phyloP scores from a whole-genome alignment of 208 protist genomes.

The Leishmania aethiopica region DNA sequence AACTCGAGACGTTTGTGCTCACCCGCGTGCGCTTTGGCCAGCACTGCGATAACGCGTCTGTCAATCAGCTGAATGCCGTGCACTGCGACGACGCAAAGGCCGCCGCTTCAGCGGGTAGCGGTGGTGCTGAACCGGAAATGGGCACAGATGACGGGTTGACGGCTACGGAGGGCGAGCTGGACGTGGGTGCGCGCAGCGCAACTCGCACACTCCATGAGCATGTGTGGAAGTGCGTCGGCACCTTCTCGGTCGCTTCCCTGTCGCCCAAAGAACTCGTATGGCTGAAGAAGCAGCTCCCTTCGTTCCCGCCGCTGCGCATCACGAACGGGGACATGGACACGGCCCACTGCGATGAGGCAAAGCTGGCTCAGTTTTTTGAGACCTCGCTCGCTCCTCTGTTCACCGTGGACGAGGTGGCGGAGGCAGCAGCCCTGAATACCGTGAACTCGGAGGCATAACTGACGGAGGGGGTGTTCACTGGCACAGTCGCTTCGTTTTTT shows the following conservation, averaged over 20 bases:
- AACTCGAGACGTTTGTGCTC: slow-evolving; percentile 76
- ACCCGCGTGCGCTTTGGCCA: slow-evolving; percentile 48
- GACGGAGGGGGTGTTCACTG: background rate
- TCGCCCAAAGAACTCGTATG: slow-evolving; percentile 59
- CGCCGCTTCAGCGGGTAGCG: background rate
- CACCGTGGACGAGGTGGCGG: slow-evolving; percentile 18
- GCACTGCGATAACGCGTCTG: slow-evolving; percentile 17
- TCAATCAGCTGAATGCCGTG: slow-evolving; percentile 23
- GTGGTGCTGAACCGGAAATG: background rate
- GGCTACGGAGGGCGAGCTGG: background rate
- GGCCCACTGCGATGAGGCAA: slow-evolving; percentile 32
- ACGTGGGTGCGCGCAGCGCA: background rate
- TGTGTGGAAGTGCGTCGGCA: slow-evolving; percentile 42
- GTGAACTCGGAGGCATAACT: background rate
- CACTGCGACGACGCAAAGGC: background rate
- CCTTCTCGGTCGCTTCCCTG: slow-evolving; percentile 38
- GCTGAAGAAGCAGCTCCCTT: slow-evolving; percentile 53
- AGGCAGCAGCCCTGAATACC: background rate
- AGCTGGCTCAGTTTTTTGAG: slow-evolving; percentile 38
- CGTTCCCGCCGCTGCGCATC: slow-evolving; percentile 53
- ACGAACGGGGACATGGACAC: slow-evolving; percentile 42
- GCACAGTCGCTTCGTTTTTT: background rate
- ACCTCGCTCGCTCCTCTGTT: slow-evolving; percentile 43
- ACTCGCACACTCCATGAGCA: slow-evolving; percentile 3
- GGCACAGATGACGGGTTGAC: background rate